Evolutionary conservation across 2,329 filamentous ascomycete genomes (phyloP).

Genomic region (Tympanopsis confertula): DNA sequence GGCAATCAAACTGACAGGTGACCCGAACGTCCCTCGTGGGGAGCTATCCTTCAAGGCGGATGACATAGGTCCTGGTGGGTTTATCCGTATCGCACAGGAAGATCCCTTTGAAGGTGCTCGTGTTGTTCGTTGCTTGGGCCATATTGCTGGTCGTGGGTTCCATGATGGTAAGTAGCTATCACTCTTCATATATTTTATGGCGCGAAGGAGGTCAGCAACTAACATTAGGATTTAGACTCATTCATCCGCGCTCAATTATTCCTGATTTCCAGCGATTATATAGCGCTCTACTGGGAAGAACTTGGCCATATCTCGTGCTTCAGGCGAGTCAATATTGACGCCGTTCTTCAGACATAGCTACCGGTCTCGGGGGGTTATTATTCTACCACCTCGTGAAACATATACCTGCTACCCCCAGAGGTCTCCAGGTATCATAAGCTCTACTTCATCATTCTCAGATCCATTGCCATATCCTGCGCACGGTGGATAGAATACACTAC

Average conservation of each 20-base stretch:
- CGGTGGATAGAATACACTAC: too few relatives aligned
- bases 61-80: slow-evolving; percentile 59
- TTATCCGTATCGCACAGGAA: slow-evolving; percentile 53
- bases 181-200: not conserved
- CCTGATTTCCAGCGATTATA: slow-evolving; percentile 61
- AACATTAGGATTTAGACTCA: slow-evolving; percentile 1
- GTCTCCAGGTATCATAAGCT: too few relatives aligned
- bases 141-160: slow-evolving; percentile 68
- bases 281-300: slow-evolving; percentile 73
- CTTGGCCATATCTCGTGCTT: slow-evolving; percentile 50
- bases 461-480: too few relatives aligned
- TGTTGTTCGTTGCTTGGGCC: slow-evolving; percentile 63
- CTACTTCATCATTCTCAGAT: too few relatives aligned
- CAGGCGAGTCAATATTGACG: slow-evolving; percentile 45
- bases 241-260: slow-evolving; percentile 52
- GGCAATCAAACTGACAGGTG: not conserved
- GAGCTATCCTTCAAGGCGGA: slow-evolving; percentile 63
- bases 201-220: slow-evolving; percentile 1
- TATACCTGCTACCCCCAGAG: too few relatives aligned
- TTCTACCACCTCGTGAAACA: too few relatives aligned
- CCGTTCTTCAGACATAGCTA: not conserved
- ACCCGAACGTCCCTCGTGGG: not conserved
- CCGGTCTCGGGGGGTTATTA: too few relatives aligned
- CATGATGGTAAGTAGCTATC: slow-evolving; percentile 44
- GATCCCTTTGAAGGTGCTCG: slow-evolving; percentile 61